Evolutionary conservation across 148 eudicot species (phyloP).

Genomic region (Nepenthes gracilis): DNA sequence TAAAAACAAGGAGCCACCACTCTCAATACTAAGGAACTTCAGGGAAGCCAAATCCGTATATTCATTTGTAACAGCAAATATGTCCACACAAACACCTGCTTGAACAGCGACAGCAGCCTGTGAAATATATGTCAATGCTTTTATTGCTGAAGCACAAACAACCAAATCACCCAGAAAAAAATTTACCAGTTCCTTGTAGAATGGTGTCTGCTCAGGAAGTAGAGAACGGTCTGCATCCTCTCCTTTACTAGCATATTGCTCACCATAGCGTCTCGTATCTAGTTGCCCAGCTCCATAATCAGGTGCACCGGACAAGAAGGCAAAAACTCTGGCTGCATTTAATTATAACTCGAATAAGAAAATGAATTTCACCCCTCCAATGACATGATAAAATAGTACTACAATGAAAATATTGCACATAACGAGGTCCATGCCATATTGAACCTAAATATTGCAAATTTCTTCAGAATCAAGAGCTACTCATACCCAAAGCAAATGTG

Average conservation of each 20-base stretch:
- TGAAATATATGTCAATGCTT: slow-evolving; percentile 33
- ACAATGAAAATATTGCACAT: background rate
- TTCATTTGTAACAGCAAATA: slow-evolving; percentile 95
- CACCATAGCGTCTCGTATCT: slow-evolving; percentile 93
- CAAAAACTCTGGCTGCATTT: slow-evolving; percentile 83
- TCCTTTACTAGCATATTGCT: slow-evolving; percentile 97
- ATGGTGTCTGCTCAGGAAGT: slow-evolving; percentile 98
- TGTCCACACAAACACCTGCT: slow-evolving; percentile 98
- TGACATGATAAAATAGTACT: background rate
- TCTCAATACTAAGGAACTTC: slow-evolving; percentile 86
- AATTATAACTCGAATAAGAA: slow-evolving; percentile 1
- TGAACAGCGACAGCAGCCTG: slow-evolving; percentile 99
- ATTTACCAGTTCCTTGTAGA: slow-evolving; percentile 84
- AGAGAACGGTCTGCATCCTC: slow-evolving; percentile 98
- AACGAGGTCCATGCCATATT: background rate
- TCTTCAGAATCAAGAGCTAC: background rate
- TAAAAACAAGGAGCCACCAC: slow-evolving; percentile 89
- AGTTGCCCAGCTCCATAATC: slow-evolving; percentile 95
- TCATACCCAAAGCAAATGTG: slow-evolving; percentile 83
- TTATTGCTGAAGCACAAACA: slow-evolving; percentile 3
- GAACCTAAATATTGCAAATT: background rate
- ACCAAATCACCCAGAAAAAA: slow-evolving; percentile 8
- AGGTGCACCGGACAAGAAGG: slow-evolving; percentile 95
- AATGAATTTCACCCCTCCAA: slow-evolving; percentile 5
- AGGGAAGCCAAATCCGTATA: slow-evolving; percentile 94